These are phyloP conservation scores for Alternaria sp. DNA, from an alignment of 2,329 filamentous ascomycete genomes.

Conservation along the genomic window DNA sequence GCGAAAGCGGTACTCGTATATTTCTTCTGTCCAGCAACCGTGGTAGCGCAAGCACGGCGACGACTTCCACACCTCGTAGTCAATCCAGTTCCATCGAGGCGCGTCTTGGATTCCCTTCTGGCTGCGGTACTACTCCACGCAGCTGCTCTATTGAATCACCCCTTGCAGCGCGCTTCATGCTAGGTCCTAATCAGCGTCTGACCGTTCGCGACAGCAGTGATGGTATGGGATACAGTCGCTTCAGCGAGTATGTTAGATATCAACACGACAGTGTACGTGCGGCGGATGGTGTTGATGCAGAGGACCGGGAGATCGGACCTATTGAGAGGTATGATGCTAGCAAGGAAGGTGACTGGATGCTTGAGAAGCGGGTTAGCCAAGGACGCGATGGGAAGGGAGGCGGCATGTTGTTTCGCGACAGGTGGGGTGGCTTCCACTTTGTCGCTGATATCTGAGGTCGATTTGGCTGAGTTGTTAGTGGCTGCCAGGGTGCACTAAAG, in stretches of 20 bases:
- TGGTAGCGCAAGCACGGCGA: slow-evolving; percentile 21
- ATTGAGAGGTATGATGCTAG: slow-evolving; percentile 23
- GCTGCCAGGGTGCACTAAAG: neutral
- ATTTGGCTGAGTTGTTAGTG: neutral
- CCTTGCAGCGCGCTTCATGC: slow-evolving; percentile 21
- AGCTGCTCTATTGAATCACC: slow-evolving; percentile 18
- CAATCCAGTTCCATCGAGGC: slow-evolving; percentile 17
- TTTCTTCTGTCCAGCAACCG: slow-evolving; percentile 14
- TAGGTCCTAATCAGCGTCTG: slow-evolving; percentile 13
- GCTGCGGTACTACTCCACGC: slow-evolving; percentile 17
- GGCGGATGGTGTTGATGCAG: slow-evolving; percentile 19
- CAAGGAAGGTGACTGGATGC: slow-evolving; percentile 28
- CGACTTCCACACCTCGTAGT: slow-evolving; percentile 12
- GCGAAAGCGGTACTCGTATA: slow-evolving; percentile 24
- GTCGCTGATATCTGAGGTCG: slow-evolving; percentile 22
- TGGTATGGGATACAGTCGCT: slow-evolving; percentile 17
- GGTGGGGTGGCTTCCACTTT: slow-evolving; percentile 25
- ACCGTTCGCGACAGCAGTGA: slow-evolving; percentile 23
- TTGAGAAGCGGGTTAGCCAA: slow-evolving; percentile 26
- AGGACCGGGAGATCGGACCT: slow-evolving; percentile 21
- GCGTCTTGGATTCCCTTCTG: slow-evolving; percentile 22
- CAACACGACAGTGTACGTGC: slow-evolving; percentile 7
- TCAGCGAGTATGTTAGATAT: slow-evolving; percentile 25
- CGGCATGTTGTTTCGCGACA: slow-evolving; percentile 30
- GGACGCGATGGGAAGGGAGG: slow-evolving; percentile 16